Base-by-base conservation (phyloP, 108 stramenopile genomes). In the Nannochloropsis oceanica region DNA sequence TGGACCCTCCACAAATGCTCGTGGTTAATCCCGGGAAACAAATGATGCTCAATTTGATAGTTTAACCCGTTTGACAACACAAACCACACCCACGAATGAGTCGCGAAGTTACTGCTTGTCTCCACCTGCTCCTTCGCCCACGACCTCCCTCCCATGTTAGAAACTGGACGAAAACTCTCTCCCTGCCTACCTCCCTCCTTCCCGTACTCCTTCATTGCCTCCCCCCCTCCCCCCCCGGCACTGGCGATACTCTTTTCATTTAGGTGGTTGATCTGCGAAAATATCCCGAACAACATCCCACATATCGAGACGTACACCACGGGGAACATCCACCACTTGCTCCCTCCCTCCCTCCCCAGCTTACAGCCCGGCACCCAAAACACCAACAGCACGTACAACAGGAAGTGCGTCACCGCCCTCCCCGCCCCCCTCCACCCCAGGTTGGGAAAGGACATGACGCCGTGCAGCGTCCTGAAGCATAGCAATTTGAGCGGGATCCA, bases 61-160 rank as follows among this genome's bases (percentile, higher is more conserved):
- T 85, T 85, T 8, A 85, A 43, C 2, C 85, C 85, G 43, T 93
- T 93, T 46, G 91, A 91, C 25, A 92, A 42, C 14, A 91, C 13
- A 44, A 90, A 88, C 93, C 92, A 92, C 8, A 92, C 82, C 22
- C 59, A 13, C 34, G 85, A 84, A 12, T 86, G 34, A 14, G 92
- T 80, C 26, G 88, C 87, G 91, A 93, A 93, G 81, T 93, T 93
- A 82, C 92, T 92, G 86, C 91, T 86, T 9, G 93, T 92, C 86
- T 91, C 92, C 43, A 93, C 91, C 80, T 93, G 93, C 20, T 85
- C 84, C 9, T 88, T 92, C 12, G 92, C 93, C 92, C 93, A 92
- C 13, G 91, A 27, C 22, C 42, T 13, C 27, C 42, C 42, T 14
- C 20, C 42, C 13, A 42, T 43, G 9, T 25, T 2, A 1, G 12